These are phyloP conservation scores for Centaurea solstitialis DNA, from an alignment of 129 eudicot species.

Conservation along the genomic window DNA sequence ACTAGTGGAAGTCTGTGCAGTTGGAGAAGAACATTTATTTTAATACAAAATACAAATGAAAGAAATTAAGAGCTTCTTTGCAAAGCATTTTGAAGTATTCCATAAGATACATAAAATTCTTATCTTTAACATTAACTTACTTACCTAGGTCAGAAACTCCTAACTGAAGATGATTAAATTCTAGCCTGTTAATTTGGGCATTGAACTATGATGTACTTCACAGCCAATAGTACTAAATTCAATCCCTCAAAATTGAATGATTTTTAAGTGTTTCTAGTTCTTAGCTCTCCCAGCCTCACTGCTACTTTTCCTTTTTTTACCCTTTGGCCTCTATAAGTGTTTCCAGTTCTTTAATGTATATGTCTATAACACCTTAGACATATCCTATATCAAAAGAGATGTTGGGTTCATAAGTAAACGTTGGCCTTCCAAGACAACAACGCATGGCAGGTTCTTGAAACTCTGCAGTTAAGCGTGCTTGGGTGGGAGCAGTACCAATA, in stretches of 20 bases:
- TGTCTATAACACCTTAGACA: no score
- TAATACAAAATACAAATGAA: neutral
- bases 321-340: no score
- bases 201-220: neutral
- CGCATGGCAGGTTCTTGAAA: no score
- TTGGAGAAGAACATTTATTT: neutral
- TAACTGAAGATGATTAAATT: neutral
- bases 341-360: no score
- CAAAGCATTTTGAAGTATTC: neutral
- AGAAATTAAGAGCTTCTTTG: neutral
- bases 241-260: neutral
- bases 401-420: no score
- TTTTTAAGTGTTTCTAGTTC: neutral
- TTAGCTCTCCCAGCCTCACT: neutral
- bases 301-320: neutral
- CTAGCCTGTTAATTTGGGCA: neutral
- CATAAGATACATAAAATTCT: neutral
- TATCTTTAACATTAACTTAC: neutral
- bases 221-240: neutral
- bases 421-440: no score
- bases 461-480: no score
- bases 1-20: neutral
- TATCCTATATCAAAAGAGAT: no score
- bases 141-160: neutral
- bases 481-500: no score